phyloP scores from a whole-genome alignment of 257 asterid species.

The Capsicum baccatum region DNA sequence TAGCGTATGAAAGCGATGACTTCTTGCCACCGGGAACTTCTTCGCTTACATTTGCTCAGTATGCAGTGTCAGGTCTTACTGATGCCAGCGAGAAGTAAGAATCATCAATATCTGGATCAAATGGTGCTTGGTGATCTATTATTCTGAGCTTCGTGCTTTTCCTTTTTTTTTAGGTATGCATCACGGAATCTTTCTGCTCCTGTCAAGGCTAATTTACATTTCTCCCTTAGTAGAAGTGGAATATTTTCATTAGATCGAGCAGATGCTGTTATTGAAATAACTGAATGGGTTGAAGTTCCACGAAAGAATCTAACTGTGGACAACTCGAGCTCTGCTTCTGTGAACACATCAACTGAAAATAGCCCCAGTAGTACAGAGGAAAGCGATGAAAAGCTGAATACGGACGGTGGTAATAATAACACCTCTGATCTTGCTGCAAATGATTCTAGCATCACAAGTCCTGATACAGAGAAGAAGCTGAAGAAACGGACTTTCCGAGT shows the following conservation, averaged over 20 bases:
- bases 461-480: conserved; percentile 82
- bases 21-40: conserved; percentile 74
- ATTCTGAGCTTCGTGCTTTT: conserved; percentile 33
- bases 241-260: conserved; percentile 82
- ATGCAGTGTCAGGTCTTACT: conserved; percentile 83
- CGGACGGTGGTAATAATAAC: conserved; percentile 48
- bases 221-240: conserved; percentile 96
- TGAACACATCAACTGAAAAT: conserved; percentile 59
- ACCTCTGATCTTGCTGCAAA: conserved; percentile 48
- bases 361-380: conserved; percentile 59
- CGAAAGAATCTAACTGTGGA: conserved; percentile 79
- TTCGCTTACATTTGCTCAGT: conserved; percentile 73
- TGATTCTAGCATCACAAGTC: conserved; percentile 60
- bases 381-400: conserved; percentile 55
- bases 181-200: conserved; percentile 93
- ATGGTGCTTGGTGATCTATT: conserved; percentile 27
- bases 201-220: conserved; percentile 90
- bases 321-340: conserved; percentile 73
- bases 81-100: conserved; percentile 84
- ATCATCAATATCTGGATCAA: conserved; percentile 30
- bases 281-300: conserved; percentile 99
- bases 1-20: conserved; percentile 84
- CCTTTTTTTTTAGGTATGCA: conserved; percentile 64
- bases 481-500: conserved; percentile 89
- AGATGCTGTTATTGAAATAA: conserved; percentile 89